Evolutionary conservation across 2,329 filamentous ascomycete genomes (phyloP), one percentile per base, ranked within the genome.

Genomic region (Pezicula neosporulosa): DNA sequence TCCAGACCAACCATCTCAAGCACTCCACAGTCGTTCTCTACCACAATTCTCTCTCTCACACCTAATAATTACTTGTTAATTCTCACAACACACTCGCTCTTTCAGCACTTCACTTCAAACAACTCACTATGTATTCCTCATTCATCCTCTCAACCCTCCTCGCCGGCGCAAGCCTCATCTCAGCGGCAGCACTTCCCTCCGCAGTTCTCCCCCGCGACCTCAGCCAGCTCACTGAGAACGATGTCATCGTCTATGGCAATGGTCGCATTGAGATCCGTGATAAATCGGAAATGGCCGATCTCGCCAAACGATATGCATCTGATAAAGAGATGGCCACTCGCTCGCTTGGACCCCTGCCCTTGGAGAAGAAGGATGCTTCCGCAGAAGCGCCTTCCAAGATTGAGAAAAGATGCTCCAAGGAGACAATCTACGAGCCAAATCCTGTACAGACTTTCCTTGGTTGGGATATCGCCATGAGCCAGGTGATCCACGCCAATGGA

Each of bases 391-490:
- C 18, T 27, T 28, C 28, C 42, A 45, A 43, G 12, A 58, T 50
- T 42, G 33, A 39, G 44, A 33, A 30, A 6, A 50, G 53, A 19
- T 53, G 58, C 44, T 62, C 62, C 35, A 50, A 44, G 0, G 50
- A 60, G 37, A 60, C 50, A 46, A 58, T 56, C 38, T 62, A 63
- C 54, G 52, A 62, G 9, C 52, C 64, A 16, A 44, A 59, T 19
- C 56, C 54, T 6, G 60, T 61, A 24, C 48, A 54, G 3, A 59
- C 57, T 33, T 73, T 72, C 57, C 58, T 68, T 19, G 69, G 69
- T 57, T 72, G 70, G 70, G 70, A 73, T 50, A 59, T 69, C 1
- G 59, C 58, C 44, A 69, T 71, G 58, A 72, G 70, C 13, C 60
- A 63, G 18, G 64, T 72, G 9, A 56, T 68, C 13, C 61, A 62